Conservation (phyloP, 805 yeast genomes). For the Jamesozyma hellenica region DNA sequence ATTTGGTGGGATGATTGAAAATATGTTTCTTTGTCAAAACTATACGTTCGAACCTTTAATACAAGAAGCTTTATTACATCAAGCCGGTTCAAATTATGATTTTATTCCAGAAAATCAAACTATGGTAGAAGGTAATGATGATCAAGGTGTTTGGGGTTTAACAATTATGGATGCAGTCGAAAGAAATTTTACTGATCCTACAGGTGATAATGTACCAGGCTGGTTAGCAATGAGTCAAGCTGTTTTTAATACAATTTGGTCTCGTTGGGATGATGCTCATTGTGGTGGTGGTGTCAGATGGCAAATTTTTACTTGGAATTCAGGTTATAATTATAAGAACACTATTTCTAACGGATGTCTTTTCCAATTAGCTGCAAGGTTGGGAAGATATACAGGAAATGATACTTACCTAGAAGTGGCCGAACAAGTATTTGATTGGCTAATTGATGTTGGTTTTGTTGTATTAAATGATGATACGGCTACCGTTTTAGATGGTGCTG, state of each 20-base stretch:
- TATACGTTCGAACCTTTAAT: conserved; percentile 49
- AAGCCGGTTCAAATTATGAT: conserved; percentile 38
- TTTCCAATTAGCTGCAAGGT: conserved; percentile 53
- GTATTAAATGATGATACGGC: conserved; percentile 40
- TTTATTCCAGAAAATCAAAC: conserved; percentile 55
- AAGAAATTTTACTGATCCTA: conserved; percentile 42
- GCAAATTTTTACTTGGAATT: conserved; percentile 54
- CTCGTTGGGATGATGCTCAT: conserved; percentile 45
- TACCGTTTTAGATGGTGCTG: conserved; percentile 67
- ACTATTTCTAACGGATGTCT: conserved; percentile 56
- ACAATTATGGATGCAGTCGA: conserved; percentile 56
- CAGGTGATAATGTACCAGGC: conserved; percentile 30
- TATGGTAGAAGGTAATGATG: conserved; percentile 64
- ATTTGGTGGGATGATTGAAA: conserved; percentile 56
- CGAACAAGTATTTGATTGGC: conserved; percentile 49
- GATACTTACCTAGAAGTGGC: conserved; percentile 42
- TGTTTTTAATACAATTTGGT: conserved; percentile 44
- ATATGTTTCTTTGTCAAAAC: conserved; percentile 60
- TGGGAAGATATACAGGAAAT: conserved; percentile 49
- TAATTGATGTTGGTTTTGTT: conserved; percentile 39
- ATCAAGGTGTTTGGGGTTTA: conserved; percentile 62
- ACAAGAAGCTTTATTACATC: conserved; percentile 40
- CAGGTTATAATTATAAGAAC: conserved; percentile 56
- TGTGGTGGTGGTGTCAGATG: conserved; percentile 63
- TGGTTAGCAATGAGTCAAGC: conserved; percentile 54